Evolutionary conservation across 2,329 filamentous ascomycete species (phyloP).

Genomic region (Claviceps capensis): DNA sequence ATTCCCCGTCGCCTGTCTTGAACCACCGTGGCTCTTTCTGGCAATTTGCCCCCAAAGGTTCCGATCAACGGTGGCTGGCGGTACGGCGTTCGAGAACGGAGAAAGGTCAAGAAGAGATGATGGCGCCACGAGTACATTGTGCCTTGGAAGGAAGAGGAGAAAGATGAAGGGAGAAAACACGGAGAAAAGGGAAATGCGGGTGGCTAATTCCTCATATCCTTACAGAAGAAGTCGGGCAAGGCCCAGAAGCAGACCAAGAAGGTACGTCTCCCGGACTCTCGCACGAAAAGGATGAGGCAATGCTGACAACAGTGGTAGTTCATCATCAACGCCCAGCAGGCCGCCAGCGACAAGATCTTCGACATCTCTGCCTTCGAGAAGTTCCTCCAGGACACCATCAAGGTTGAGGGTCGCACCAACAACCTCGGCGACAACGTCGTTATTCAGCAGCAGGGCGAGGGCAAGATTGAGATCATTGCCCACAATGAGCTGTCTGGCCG

Average conservation of each 20-base stretch:
- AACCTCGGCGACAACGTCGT: slow-evolving; percentile 91
- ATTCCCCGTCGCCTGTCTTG: neutral
- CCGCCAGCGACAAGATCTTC: slow-evolving; percentile 99
- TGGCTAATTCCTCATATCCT: slow-evolving; percentile 67
- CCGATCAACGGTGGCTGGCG: neutral
- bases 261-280: slow-evolving; percentile 31
- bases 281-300: neutral
- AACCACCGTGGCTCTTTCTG: neutral
- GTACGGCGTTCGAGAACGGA: neutral
- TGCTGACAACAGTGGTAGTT: slow-evolving; percentile 42
- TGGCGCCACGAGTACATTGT: neutral
- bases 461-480: slow-evolving; percentile 94
- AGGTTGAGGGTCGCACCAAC: slow-evolving; percentile 95
- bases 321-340: slow-evolving; percentile 98
- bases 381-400: slow-evolving; percentile 99
- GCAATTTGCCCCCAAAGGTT: neutral
- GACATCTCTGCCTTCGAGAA: slow-evolving; percentile 97
- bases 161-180: neutral
- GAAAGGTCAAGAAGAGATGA: neutral
- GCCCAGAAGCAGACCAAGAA: slow-evolving; percentile 78
- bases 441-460: slow-evolving; percentile 84
- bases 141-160: slow-evolving; percentile 7
- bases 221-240: slow-evolving; percentile 52
- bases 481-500: slow-evolving; percentile 97
- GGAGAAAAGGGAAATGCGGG: slow-evolving; percentile 54